These are phyloP conservation scores for Rhynchosporium graminicola DNA, from an alignment of 2,329 filamentous ascomycete species.

Conservation along the genomic window DNA sequence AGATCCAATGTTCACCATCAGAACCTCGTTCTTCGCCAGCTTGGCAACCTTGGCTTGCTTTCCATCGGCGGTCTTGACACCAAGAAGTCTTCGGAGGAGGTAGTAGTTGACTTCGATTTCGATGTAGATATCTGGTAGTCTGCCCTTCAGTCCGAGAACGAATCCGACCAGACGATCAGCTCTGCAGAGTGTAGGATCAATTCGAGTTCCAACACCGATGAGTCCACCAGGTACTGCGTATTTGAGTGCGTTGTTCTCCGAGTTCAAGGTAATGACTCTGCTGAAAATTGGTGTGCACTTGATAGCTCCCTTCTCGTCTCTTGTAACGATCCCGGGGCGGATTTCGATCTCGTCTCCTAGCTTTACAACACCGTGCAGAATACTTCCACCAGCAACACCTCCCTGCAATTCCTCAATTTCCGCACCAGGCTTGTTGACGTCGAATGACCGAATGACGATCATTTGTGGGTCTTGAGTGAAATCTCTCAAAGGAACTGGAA, in stretches of 20 bases:
- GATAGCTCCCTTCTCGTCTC: constrained; percentile 89
- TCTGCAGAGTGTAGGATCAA: constrained; percentile 97
- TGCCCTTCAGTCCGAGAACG: constrained; percentile 91
- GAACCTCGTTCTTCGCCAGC: constrained; percentile 95
- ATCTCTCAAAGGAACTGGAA: constrained; percentile 87
- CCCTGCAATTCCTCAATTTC: constrained; percentile 98
- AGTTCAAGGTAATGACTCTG: constrained; percentile 91
- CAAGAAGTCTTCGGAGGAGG: constrained; percentile 87
- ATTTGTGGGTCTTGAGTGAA: constrained; percentile 93
- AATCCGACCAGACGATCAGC: constrained; percentile 98
- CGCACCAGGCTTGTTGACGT: constrained; percentile 99
- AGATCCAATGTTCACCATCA: constrained; percentile 99
- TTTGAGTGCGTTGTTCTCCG: constrained; percentile 97
- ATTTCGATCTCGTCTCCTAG: constrained; percentile 98
- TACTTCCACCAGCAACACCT: constrained; percentile 95
- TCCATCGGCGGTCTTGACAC: constrained; percentile 96
- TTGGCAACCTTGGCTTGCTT: constrained; percentile 99
- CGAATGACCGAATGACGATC: constrained; percentile 99
- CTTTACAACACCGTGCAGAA: constrained; percentile 95
- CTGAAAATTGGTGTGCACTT: constrained; percentile 98
- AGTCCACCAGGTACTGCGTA: constrained; percentile 97
- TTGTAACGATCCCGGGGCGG: constrained; percentile 94
- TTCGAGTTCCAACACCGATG: constrained; percentile 96
- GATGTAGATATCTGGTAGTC: constrained; percentile 93
- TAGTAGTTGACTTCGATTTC: constrained; percentile 99